These are phyloP conservation scores for Penicillium sp. DNA, from an alignment of 2,329 filamentous ascomycete species.

Conservation along the genomic window DNA sequence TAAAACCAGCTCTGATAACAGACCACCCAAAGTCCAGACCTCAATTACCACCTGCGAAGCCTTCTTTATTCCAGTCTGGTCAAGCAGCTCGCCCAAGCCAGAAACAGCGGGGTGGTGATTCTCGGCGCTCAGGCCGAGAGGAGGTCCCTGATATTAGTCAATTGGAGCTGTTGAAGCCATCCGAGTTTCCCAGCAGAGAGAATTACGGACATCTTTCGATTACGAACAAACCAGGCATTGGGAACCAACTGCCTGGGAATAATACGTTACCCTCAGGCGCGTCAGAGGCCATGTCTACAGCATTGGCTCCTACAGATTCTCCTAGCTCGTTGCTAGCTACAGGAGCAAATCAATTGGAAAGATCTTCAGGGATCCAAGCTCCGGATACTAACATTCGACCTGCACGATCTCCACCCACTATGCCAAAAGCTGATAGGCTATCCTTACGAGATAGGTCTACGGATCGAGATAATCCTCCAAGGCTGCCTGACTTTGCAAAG, in stretches of 20 bases:
- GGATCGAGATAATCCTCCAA: not conserved
- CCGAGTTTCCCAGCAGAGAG: conserved; percentile 28
- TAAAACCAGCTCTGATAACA: not conserved
- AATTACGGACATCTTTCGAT: not conserved
- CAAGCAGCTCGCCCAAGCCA: not conserved
- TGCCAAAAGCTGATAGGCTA: not conserved
- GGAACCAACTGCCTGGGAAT: not conserved
- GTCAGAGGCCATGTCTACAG: not conserved
- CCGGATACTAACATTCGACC: not conserved
- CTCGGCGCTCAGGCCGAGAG: conserved; percentile 22
- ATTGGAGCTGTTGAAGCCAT: conserved; percentile 38
- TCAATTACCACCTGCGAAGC: not conserved
- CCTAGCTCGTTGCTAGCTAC: not conserved
- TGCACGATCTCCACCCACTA: not conserved
- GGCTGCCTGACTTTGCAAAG: not conserved
- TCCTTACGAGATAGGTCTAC: not conserved
- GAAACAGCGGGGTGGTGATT: not conserved
- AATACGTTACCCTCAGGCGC: not conserved
- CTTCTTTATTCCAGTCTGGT: not conserved
- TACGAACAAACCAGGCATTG: not conserved
- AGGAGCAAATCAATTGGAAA: not conserved
- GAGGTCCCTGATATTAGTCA: conserved; percentile 37
- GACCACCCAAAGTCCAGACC: not conserved
- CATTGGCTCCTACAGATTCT: not conserved
- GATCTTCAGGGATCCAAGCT: not conserved